Evolutionary conservation across 75 land plant genomes (phyloP).

Genomic region (Isoetes taiwanensis): DNA sequence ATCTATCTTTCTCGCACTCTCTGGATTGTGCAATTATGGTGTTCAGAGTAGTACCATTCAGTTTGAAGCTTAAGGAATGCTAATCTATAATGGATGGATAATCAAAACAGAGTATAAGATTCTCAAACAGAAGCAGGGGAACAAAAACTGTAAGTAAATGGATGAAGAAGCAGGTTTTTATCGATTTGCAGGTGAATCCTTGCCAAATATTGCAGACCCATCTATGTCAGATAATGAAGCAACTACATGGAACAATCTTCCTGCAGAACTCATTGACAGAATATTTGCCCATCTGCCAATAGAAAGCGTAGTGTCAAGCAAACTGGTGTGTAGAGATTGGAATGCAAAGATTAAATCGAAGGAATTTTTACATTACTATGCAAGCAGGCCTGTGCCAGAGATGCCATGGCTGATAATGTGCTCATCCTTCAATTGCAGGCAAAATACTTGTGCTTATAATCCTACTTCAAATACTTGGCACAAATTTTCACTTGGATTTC

Average conservation of each 20-base stretch:
- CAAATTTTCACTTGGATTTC: slow-evolving; percentile 30
- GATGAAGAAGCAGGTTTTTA: too few species aligned
- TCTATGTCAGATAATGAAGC: too few species aligned
- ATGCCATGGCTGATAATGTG: slow-evolving; percentile 40
- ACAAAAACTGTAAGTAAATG: too few species aligned
- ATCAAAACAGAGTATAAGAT: too few species aligned
- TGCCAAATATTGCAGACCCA: too few species aligned
- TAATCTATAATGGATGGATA: too few species aligned
- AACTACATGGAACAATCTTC: slow-evolving; percentile 42
- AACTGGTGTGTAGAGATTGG: slow-evolving; percentile 35
- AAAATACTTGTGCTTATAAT: slow-evolving; percentile 29
- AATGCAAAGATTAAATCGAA: slow-evolving; percentile 15
- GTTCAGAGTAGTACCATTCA: too few species aligned
- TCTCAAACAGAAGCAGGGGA: too few species aligned
- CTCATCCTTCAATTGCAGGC: slow-evolving; percentile 26
- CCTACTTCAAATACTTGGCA: slow-evolving; percentile 32
- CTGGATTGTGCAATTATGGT: too few species aligned
- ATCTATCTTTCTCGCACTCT: too few species aligned
- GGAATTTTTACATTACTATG: slow-evolving; percentile 5
- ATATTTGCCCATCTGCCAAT: slow-evolving; percentile 43
- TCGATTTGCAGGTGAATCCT: too few species aligned
- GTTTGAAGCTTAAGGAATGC: too few species aligned
- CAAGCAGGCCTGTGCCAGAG: slow-evolving; percentile 2
- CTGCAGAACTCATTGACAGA: slow-evolving; percentile 38
- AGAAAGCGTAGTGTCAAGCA: slow-evolving; percentile 30